Evolutionary conservation across 1,284 basidiomycete genomes (phyloP), one percentile per base, ranked within the genome.

Genomic region (Cutaneotrichosporon mucoides): DNA sequence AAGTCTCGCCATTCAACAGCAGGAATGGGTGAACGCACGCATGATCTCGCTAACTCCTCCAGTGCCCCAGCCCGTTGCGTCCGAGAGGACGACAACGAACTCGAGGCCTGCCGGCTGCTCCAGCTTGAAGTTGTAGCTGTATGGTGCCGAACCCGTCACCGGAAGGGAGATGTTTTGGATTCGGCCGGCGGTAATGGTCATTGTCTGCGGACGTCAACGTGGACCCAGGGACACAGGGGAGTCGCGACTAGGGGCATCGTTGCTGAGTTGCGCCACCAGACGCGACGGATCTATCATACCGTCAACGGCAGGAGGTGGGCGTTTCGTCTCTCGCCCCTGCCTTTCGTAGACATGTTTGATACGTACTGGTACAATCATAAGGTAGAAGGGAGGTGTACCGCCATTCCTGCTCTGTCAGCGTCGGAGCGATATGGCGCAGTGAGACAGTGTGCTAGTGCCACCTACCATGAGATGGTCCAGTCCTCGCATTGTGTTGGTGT

Each of bases 131-230:
- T 66, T 67, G 54, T 71, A 66, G 10, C 13, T 34, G 44, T 56
- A 63, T 7, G 62, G 62, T 1, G 68, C 61, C 5, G 33, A 37
- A 6, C 62, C 57, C 7, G 61, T 50, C 5, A 58, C 60, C 1
- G 71, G 72, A 13, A 75, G 64, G n/a, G 73, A 61, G 33, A 75
- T 63, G 56, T 75, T 76, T 47, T 63, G 45, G 55, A 76, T 72
- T 15, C 60, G 59, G 1, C 71, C 71, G 5, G 56, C 43, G 11
- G 57, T 41, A 7, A 70, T 61, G 8, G 57, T 55, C 38, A 64
- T 64, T 7, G 70, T 70, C 71, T 74, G 53, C 1, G 6, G 24
- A 24, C 24, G 24, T 24, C 24, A 24, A 24, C 12, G 12, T 41
- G 48, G 42, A 15, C 24, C 34, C 13, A 35, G 13, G 34, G 15